Evolutionary conservation across 345 rosid genomes (phyloP).

Genomic region (Carallia brachiata): DNA sequence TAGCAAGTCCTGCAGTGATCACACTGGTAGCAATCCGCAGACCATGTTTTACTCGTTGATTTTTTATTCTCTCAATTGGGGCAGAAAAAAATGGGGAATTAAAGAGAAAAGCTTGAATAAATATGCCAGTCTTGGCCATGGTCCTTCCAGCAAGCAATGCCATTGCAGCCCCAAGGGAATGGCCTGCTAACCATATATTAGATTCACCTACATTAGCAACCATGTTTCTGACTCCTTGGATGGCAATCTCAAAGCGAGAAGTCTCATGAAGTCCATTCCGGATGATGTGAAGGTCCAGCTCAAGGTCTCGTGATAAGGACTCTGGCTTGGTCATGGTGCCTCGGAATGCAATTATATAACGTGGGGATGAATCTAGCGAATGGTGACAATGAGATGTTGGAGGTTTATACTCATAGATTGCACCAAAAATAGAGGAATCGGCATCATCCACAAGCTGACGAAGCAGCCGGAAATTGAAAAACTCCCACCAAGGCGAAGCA

Average conservation of each 20-base stretch:
- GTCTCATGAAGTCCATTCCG: conserved; percentile 64
- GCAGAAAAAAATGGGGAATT: conserved; percentile 84
- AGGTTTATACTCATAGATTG: conserved; percentile 64
- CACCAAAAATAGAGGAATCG: conserved; percentile 79
- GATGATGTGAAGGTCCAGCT: conserved; percentile 58
- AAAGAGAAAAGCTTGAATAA: conserved; percentile 64
- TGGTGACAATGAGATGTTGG: conserved; percentile 28
- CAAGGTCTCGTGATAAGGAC: conserved; percentile 63
- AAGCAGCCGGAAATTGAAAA: conserved; percentile 58
- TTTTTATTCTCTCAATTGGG: conserved; percentile 67
- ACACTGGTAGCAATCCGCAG: conserved; percentile 66
- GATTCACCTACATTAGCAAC: conserved; percentile 64
- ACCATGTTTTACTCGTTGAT: conserved; percentile 60
- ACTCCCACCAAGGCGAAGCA: conserved; percentile 86
- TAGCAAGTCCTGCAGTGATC: conserved; percentile 79
- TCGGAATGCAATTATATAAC: conserved; percentile 68
- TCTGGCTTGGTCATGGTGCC: conserved; percentile 75
- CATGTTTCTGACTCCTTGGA: conserved; percentile 65
- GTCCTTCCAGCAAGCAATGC: conserved; percentile 77
- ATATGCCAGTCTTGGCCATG: conserved; percentile 54
- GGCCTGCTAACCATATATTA: conserved; percentile 88
- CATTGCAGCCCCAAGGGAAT: conserved; percentile 88
- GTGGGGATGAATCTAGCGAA: conserved; percentile 45
- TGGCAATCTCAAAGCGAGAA: conserved; percentile 72
- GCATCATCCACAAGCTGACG: conserved; percentile 62